These are phyloP conservation scores for Fennellomyces sp. DNA, from an alignment of 371 early-diverging fungal species.

Conservation along the genomic window DNA sequence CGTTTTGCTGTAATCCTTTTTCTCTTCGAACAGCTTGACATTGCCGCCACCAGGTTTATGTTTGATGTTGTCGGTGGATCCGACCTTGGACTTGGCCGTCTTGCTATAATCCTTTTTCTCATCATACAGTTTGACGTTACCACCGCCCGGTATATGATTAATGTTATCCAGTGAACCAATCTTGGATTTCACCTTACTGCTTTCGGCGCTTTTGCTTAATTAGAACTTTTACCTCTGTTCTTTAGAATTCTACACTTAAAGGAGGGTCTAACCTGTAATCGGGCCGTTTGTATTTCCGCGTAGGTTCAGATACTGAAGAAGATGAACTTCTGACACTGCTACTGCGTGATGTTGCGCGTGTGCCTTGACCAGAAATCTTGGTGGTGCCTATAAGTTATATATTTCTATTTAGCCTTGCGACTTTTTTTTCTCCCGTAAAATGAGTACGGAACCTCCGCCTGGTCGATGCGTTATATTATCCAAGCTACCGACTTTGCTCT, in stretches of 20 bases:
- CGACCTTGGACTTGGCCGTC: slow-evolving; percentile 16
- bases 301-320: not conserved
- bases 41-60: slow-evolving; percentile 21
- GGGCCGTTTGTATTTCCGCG: not conserved
- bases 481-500: slow-evolving; percentile 20
- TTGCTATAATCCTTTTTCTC: not conserved
- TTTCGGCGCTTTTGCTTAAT: too few species aligned
- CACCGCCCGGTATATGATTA: slow-evolving; percentile 14
- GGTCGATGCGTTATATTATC: slow-evolving; percentile 24
- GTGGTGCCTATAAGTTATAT: not conserved
- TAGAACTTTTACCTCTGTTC: not conserved
- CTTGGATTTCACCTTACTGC: slow-evolving; percentile 12
- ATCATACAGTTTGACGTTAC: slow-evolving; percentile 11
- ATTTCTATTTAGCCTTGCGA: too few species aligned
- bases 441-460: slow-evolving; percentile 9
- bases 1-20: not conserved
- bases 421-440: too few species aligned
- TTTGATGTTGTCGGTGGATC: slow-evolving; percentile 14
- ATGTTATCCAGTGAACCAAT: slow-evolving; percentile 16
- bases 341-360: not conserved
- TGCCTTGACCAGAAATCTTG: not conserved
- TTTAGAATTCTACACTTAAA: not conserved
- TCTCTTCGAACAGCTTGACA: slow-evolving; percentile 15
- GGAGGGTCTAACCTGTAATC: slow-evolving; percentile 10
- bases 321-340: slow-evolving; percentile 2